phyloP scores from a whole-genome alignment of 352 stramenopile species.

The Thalassiosira hispida region DNA sequence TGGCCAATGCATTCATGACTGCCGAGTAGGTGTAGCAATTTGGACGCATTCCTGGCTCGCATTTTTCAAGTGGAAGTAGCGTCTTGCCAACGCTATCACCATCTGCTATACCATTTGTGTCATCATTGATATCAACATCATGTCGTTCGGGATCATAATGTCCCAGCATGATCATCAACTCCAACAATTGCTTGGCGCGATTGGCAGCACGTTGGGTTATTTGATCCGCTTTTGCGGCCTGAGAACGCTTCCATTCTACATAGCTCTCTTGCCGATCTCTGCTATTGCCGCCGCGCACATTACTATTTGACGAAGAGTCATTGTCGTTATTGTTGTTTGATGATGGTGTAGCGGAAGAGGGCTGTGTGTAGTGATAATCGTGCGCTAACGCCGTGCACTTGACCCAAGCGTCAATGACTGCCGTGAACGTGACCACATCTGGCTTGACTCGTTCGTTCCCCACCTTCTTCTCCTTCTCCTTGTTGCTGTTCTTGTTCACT shows the following conservation, averaged over 20 bases:
- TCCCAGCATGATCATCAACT: constrained; percentile 67
- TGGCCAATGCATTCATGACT: constrained; percentile 74
- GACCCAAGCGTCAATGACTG: constrained; percentile 61
- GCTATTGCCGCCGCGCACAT: not conserved
- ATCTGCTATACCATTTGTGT: no score
- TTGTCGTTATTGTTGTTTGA: constrained; percentile 9
- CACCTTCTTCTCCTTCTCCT: not conserved
- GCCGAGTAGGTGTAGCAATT: constrained; percentile 77
- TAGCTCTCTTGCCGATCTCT: constrained; percentile 18
- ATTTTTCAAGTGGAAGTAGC: constrained; percentile 14
- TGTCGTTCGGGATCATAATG: constrained; percentile 52
- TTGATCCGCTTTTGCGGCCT: constrained; percentile 42
- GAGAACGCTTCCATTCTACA: constrained; percentile 37
- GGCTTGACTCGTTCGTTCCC: constrained; percentile 59
- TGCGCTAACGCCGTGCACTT: constrained; percentile 70
- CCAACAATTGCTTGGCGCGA: constrained; percentile 62
- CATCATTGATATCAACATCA: no score
- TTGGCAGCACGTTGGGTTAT: constrained; percentile 44
- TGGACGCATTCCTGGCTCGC: constrained; percentile 50
- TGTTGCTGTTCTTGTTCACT: not conserved
- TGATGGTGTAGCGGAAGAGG: not conserved
- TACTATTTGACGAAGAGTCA: not conserved
- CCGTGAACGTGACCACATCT: constrained; percentile 62
- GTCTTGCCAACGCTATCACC: not conserved
- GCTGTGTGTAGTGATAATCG: constrained; percentile 56